Evolutionary conservation across 169 alveolate species (phyloP).

Genomic region (Ichthyophthirius multifiliis): DNA sequence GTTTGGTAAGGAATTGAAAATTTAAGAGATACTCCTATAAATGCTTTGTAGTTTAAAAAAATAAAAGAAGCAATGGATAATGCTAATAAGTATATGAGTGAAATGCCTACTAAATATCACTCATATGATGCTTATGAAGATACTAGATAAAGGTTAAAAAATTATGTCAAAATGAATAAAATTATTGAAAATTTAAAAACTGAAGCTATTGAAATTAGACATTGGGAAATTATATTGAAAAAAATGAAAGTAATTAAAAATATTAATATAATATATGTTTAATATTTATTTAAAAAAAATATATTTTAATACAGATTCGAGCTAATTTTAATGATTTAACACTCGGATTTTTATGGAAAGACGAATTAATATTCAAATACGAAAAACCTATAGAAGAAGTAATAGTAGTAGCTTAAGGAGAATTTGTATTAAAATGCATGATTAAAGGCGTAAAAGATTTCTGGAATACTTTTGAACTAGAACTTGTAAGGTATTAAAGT

Average conservation of each 20-base stretch:
- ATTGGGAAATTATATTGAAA: conserved; percentile 92
- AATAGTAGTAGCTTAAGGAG: conserved; percentile 95
- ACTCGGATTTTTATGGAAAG: conserved; percentile 89
- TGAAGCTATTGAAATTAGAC: conserved; percentile 96
- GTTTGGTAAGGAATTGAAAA: conserved; percentile 79
- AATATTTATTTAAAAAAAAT: not conserved
- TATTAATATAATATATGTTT: not conserved
- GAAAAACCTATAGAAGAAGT: conserved; percentile 82
- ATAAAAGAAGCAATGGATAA: conserved; percentile 85
- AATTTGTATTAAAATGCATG: conserved; percentile 93
- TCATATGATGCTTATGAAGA: conserved; percentile 94
- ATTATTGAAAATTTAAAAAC: conserved; percentile 88
- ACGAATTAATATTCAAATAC: conserved; percentile 54
- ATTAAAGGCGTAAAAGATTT: conserved; percentile 87
- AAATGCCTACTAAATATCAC: conserved; percentile 82
- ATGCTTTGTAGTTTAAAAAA: conserved; percentile 82
- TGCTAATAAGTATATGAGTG: conserved; percentile 82
- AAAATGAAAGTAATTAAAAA: conserved; percentile 49
- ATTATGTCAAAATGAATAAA: conserved; percentile 63
- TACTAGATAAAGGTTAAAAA: conserved; percentile 69
- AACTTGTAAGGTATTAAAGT: conserved; percentile 87
- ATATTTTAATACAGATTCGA: conserved; percentile 47
- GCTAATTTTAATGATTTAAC: conserved; percentile 81
- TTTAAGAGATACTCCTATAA: conserved; percentile 83
- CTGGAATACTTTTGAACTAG: conserved; percentile 85